Evolutionary conservation across 345 rosid genomes (phyloP), one percentile per base, ranked within the genome.

Genomic region (Eucalyptus coolabah): DNA sequence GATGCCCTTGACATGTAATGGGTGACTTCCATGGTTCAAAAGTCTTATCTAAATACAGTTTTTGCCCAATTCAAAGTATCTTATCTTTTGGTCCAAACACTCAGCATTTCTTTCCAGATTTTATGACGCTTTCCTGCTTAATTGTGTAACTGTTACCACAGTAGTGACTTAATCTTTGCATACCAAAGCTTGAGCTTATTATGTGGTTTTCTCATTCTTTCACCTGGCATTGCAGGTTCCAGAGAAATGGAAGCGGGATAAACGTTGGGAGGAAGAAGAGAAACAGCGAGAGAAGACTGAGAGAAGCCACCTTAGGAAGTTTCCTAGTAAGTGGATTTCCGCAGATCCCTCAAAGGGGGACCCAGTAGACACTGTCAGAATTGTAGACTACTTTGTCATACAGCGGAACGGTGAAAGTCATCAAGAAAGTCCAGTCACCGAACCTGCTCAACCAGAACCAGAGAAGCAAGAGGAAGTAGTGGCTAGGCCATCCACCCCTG

Each of bases 251-350:
- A 93, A 94, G 91, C 92, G 94, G 86, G 97, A 45, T 45, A 40
- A 40, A 40, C 42, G 5, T 5, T 5, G 5, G 5, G 42, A 40
- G 42, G 5, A 40, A 6, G 9, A 44, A 8, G 3, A 44, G 45
- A 8, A 44, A 44, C 47, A 8, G 10, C 47, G 0, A 10, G 49
- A 45, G 49, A 45, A 44, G 45, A 44, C 2, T 44, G 44, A 7
- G 92, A 86, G 94, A 93, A 95, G 95, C 92, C 94, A 96, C 90
- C 92, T 87, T 60, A 91, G 97, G 88, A 28, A 90, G 86, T 93
- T 37, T 90, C 99, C 99, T 23, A 97, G 97, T 92, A 95, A 95
- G 93, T 50, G 97, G 99, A 92, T 95, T 54, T 98, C 98, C 4
- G 89, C 93, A 56, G 8, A 91, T n/a, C 63, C 92, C 19, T 92